Conservation (phyloP, 768 basidiomycete genomes). For the Infundibulicybe gibba region DNA sequence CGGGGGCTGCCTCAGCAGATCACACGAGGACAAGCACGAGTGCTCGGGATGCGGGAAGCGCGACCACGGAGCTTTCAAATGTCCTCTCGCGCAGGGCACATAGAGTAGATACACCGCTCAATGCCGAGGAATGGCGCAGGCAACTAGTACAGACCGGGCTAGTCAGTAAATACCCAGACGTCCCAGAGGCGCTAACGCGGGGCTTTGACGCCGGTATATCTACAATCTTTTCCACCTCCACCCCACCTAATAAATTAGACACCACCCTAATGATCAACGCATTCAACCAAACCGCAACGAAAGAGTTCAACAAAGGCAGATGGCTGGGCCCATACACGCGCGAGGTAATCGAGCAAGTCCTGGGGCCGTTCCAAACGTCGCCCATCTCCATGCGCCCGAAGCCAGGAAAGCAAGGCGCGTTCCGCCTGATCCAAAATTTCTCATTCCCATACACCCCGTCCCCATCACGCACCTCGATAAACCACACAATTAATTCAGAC, state of each 20-base stretch:
- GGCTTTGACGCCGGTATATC: neutral
- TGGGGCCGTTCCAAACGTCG: neutral
- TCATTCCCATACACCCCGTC: neutral
- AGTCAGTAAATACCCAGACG: neutral
- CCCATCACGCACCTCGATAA: neutral
- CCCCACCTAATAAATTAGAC: neutral
- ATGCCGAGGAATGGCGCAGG: neutral
- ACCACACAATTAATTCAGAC: neutral
- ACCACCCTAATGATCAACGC: neutral
- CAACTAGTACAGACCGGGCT: neutral
- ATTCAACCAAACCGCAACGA: constrained; percentile 1
- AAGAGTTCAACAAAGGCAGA: neutral
- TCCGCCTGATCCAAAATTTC: neutral
- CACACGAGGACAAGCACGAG: neutral
- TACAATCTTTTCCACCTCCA: neutral
- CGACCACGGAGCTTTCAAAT: neutral
- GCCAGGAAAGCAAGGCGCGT: neutral
- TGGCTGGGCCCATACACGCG: neutral
- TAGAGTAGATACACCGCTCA: neutral
- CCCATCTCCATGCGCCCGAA: neutral
- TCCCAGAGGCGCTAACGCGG: neutral
- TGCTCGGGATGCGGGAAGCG: neutral
- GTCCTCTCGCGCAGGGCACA: neutral
- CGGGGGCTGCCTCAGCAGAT: neutral
- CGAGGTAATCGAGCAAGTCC: neutral